phyloP scores from a whole-genome alignment of 176 grass and related monocot species.

The Aechmea fasciata region DNA sequence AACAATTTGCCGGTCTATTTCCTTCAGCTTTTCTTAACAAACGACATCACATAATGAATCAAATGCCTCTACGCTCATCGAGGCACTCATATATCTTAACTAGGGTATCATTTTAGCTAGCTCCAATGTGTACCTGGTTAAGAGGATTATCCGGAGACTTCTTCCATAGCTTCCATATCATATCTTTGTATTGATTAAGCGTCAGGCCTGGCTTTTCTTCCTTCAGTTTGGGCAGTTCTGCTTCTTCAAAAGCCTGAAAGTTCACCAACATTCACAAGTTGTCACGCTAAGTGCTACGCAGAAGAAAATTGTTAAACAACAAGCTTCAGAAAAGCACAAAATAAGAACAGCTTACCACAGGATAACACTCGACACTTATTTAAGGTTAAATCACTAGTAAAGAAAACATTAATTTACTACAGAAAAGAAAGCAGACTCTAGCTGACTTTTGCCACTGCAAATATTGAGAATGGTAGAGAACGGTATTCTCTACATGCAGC shows the following conservation, averaged over 20 bases:
- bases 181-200: constrained; percentile 90
- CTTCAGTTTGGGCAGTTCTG: constrained; percentile 86
- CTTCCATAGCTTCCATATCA: constrained; percentile 99
- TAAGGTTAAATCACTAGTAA: too few relatives aligned
- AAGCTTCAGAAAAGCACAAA: neutral
- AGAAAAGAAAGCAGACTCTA: too few relatives aligned
- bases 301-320: neutral
- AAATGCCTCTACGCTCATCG: too few relatives aligned
- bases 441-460: too few relatives aligned
- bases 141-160: constrained; percentile 98
- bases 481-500: too few relatives aligned
- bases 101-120: neutral
- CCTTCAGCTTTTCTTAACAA: neutral
- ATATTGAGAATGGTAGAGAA: too few relatives aligned
- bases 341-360: too few relatives aligned
- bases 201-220: constrained; percentile 95
- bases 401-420: too few relatives aligned
- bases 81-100: neutral
- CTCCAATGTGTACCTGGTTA: constrained; percentile 54
- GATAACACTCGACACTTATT: too few relatives aligned
- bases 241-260: constrained; percentile 86
- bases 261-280: neutral
- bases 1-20: neutral
- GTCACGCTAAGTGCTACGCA: neutral
- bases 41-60: too few relatives aligned